Evolutionary conservation across 2,329 filamentous ascomycete genomes (phyloP).

Genomic region (Trichophyton simii): DNA sequence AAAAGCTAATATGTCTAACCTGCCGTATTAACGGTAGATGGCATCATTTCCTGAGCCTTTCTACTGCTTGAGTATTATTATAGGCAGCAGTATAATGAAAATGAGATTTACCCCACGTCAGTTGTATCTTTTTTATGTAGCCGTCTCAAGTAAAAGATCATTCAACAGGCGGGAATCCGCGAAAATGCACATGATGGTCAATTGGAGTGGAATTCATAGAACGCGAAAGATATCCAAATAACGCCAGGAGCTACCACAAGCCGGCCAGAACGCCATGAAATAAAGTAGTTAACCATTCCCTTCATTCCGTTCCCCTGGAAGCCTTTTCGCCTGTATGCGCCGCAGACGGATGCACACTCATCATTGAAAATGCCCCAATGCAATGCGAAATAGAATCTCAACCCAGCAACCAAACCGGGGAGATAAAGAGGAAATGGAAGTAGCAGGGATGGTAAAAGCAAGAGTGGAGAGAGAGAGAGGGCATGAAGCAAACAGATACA

Average conservation of each 20-base stretch:
- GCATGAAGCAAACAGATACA: not conserved
- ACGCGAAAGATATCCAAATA: not conserved
- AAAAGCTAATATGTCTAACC: not conserved
- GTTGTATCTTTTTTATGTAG: too few relatives aligned
- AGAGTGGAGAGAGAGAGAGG: not conserved
- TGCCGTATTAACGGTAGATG: too few relatives aligned
- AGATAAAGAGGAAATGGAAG: not conserved
- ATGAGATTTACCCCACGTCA: too few relatives aligned
- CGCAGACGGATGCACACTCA: not conserved
- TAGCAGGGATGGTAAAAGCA: too few relatives aligned
- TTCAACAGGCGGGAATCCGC: too few relatives aligned
- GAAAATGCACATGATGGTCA: too few relatives aligned
- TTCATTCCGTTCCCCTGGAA: not conserved
- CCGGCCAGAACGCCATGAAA: not conserved
- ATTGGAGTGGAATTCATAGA: too few relatives aligned
- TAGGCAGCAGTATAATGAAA: too few relatives aligned
- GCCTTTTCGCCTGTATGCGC: not conserved
- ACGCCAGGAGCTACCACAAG: not conserved
- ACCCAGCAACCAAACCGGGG: not conserved
- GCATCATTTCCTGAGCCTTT: too few relatives aligned
- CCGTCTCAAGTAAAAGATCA: too few relatives aligned
- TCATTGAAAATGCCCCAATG: not conserved
- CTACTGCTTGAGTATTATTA: too few relatives aligned
- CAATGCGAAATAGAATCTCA: not conserved
- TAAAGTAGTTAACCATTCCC: not conserved